Conservation (phyloP, 2,329 filamentous ascomycete genomes). For the Plenodomus tracheiphilus region DNA sequence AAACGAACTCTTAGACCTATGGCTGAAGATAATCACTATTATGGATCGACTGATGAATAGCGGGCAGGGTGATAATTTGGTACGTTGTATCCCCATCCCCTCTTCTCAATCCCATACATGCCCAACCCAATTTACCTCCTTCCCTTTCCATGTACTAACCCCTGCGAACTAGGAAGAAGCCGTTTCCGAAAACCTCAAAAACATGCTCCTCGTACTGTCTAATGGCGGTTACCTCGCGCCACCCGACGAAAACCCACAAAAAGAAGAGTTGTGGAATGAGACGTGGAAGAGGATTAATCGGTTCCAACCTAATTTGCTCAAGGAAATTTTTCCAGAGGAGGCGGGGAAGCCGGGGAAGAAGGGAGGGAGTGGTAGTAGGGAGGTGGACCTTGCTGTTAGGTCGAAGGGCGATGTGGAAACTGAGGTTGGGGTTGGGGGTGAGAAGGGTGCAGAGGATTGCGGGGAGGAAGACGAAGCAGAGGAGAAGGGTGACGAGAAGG, state of each 20-base stretch:
- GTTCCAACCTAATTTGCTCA: constrained; percentile 63
- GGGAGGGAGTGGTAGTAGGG: constrained; percentile 7
- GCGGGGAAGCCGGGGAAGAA: constrained; percentile 32
- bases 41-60: constrained; percentile 97
- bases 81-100: constrained; percentile 53
- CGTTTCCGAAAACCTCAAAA: constrained; percentile 92
- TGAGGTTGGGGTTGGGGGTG: neutral
- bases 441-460: constrained; percentile 3
- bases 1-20: constrained; percentile 86
- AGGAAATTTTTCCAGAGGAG: constrained; percentile 61
- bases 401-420: constrained; percentile 7
- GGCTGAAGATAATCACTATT: constrained; percentile 88
- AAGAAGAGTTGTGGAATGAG: constrained; percentile 62
- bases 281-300: constrained; percentile 63
- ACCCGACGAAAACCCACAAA: constrained; percentile 57
- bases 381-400: constrained; percentile 9
- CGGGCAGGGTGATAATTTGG: constrained; percentile 85
- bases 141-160: neutral
- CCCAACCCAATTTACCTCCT: neutral
- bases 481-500: constrained; percentile 4
- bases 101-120: neutral
- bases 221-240: constrained; percentile 82
- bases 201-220: constrained; percentile 92
- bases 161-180: constrained; percentile 74
- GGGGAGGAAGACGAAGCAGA: constrained; percentile 3